phyloP scores from a whole-genome alignment of 805 yeast genomes.

The Lipomyces yamadae region DNA sequence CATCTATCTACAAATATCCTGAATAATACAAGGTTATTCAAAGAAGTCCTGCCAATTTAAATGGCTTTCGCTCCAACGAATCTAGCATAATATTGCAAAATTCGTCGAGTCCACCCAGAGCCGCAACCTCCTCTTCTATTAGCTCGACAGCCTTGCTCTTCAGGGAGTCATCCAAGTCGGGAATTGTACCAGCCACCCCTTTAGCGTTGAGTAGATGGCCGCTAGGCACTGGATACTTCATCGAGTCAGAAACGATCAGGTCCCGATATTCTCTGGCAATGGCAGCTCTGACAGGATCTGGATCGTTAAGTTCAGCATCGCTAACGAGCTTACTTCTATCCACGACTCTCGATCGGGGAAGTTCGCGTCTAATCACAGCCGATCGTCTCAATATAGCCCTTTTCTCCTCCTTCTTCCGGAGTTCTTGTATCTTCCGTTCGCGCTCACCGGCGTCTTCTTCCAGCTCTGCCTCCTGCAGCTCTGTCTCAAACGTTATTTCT shows the following conservation, averaged over 20 bases:
- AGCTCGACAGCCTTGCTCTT: conserved; percentile 19
- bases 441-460: conserved; percentile 45
- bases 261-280: conserved; percentile 38
- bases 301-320: conserved; percentile 10
- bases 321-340: conserved; percentile 21
- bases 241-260: conserved; percentile 42
- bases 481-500: conserved; percentile 24
- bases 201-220: conserved; percentile 22
- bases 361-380: conserved; percentile 53
- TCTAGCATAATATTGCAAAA: conserved; percentile 15
- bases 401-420: conserved; percentile 35
- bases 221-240: conserved; percentile 38
- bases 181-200: conserved; percentile 17
- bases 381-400: conserved; percentile 51
- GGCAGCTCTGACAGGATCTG: conserved; percentile 23
- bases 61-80: conserved; percentile 15
- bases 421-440: conserved; percentile 38
- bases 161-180: conserved; percentile 39
- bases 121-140: conserved; percentile 30
- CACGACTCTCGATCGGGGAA: conserved; percentile 44
- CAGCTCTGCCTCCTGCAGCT: conserved; percentile 31
- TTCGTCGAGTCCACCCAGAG: conserved; percentile 20
- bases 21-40: not conserved
- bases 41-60: conserved; percentile 23
- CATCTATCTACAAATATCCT: not conserved